A percentile compares a stretch with the other conserved stretches of the same genome.
Evolutionary conservation across 177 flowering plant species (phyloP).

Genomic region (Vitis hybrid): DNA sequence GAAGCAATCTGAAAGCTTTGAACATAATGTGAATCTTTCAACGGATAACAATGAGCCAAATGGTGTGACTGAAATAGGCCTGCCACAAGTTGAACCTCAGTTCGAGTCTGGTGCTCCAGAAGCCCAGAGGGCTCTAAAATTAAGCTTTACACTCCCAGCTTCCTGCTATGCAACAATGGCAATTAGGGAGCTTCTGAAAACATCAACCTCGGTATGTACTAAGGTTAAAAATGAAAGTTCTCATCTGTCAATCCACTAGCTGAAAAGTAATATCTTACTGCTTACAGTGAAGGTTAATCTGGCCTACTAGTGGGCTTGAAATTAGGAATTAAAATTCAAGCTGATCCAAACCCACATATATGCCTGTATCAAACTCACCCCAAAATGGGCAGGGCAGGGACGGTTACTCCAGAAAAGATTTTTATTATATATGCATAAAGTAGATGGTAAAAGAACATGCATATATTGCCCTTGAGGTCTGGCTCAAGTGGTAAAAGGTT

Average conservation of each 20-base stretch:
- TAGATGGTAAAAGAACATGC: too few relatives aligned
- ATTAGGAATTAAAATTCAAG: background rate
- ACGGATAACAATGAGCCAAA: slow-evolving; percentile 16
- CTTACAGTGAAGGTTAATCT: background rate
- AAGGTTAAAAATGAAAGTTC: background rate
- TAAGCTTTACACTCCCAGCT: slow-evolving; percentile 79
- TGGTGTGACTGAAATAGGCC: slow-evolving; percentile 21
- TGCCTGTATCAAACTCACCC: background rate
- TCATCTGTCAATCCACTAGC: background rate
- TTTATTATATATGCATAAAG: background rate
- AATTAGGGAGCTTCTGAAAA: slow-evolving; percentile 88
- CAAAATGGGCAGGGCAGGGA: background rate
- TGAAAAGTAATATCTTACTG: background rate
- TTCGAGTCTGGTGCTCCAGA: slow-evolving; percentile 25
- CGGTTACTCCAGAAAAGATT: background rate
- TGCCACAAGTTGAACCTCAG: slow-evolving; percentile 20
- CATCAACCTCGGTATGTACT: slow-evolving; percentile 80
- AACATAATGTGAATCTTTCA: slow-evolving; percentile 15
- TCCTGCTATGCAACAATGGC: slow-evolving; percentile 99
- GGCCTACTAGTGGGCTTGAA: background rate
- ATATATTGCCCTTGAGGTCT: background rate
- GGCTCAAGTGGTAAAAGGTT: too few relatives aligned
- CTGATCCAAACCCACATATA: background rate
- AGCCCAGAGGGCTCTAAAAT: slow-evolving; percentile 63
- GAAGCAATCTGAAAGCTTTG: slow-evolving; percentile 15